Evolutionary conservation across 1,284 basidiomycete genomes (phyloP), one percentile per base, ranked within the genome.

Genomic region (Apiotrichum akiyoshidainum): DNA sequence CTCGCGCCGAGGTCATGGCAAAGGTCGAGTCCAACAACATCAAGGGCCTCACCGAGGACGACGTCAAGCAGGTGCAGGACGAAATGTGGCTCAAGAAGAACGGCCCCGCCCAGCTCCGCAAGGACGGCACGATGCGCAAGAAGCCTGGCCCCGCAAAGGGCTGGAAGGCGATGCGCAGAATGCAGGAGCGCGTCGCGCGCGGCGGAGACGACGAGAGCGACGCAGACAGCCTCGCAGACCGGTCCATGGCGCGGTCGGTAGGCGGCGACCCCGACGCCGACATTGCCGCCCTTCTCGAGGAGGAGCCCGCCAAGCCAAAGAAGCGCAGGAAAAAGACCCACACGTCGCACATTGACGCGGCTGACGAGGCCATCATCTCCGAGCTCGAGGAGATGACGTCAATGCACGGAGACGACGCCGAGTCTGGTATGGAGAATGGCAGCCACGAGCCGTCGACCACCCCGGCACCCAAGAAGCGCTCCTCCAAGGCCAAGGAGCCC

Each of bases 131-230:
- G 35, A 61, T 73, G 22, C 66, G 77, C 44, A 71, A 71, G 61
- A 78, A 78, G 59, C 76, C 77, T 22, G 76, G 77, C 17, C 77
- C 76, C 0, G 70, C 74, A 4, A 78, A 78, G 56, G 77, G 77
- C 9, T 75, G 73, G 69, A 75, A 74, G 63, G 59, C 57, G 31
- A 64, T 65, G 59, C 63, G 64, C 31, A 44, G 52, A 39, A 53
- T 58, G 56, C 46, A 57, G 61, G 60, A 63, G 42, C 44, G 58
- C 46, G 51, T 54, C 16, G 52, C 57, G 4, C 62, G 55, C 13
- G 53, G 54, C 34, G 60, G 60, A 46, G 62, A 31, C 61, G 59
- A 61, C 44, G 61, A 59, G 11, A 61, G 61, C n/a, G 67, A 67
- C 5, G 63, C 62, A 19, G 69, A 63, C 22, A 50, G 48, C 21